A percentile compares a stretch with the other conserved stretches of the same genome.
These are phyloP conservation scores for Lipomyces yamadae DNA, from an alignment of 805 yeast species.

Conservation along the genomic window DNA sequence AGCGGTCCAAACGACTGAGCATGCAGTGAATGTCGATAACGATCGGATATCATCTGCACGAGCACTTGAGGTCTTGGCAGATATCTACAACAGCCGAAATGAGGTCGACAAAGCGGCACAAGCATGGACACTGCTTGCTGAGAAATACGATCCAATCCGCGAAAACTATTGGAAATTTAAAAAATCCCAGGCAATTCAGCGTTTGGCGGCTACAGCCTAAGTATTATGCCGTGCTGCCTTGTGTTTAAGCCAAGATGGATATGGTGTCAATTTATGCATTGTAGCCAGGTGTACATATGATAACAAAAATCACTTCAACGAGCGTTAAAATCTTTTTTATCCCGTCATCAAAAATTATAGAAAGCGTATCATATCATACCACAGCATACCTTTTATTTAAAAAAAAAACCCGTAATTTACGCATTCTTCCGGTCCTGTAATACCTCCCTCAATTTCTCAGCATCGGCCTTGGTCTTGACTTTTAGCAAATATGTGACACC, in stretches of 20 bases:
- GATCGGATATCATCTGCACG: slow-evolving; percentile 52
- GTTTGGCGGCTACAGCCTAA: background rate
- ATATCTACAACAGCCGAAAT: slow-evolving; percentile 50
- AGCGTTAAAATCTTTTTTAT: background rate
- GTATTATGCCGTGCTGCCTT: background rate
- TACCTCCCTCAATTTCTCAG: slow-evolving; percentile 54
- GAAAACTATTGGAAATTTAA: slow-evolving; percentile 59
- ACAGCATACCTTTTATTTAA: background rate
- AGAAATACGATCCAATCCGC: slow-evolving; percentile 65
- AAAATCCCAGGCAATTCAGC: background rate
- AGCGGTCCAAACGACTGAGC: slow-evolving; percentile 39
- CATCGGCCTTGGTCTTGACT: slow-evolving; percentile 79
- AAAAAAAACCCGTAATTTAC: background rate
- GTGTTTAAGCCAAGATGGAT: background rate
- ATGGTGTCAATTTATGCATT: background rate
- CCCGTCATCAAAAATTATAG: background rate
- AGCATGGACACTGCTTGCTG: slow-evolving; percentile 58
- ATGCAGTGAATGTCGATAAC: slow-evolving; percentile 34
- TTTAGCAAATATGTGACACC: slow-evolving; percentile 71
- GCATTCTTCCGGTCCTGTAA: slow-evolving; percentile 42
- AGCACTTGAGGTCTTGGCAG: slow-evolving; percentile 68
- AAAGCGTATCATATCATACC: background rate
- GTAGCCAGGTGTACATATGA: background rate
- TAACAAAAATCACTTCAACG: slow-evolving; percentile 1
- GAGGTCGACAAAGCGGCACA: slow-evolving; percentile 48